Base-by-base conservation (phyloP, 805 yeast genomes). In the Saccharomycodes ludwigii region DNA sequence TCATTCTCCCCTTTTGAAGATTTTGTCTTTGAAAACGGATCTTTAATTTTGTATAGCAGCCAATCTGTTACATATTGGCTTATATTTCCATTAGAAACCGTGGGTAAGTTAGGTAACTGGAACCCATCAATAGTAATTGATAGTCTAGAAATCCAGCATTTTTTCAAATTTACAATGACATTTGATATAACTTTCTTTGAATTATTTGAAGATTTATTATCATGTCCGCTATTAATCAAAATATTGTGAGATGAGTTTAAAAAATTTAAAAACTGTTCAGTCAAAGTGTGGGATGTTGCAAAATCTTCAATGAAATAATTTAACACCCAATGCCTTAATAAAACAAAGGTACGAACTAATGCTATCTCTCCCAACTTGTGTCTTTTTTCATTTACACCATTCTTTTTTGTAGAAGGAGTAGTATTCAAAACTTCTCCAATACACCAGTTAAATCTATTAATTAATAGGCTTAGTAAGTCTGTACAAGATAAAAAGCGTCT, bases 221-320 rank as follows among this genome's bases (percentile, higher is more conserved):
- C 22, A 18, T 27, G 33, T 14, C 26, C 14, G 40, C 30, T 43
- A 23, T 29, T 50, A 44, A 19, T 34, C 13, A 19, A 36, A 40
- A 16, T 32, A 18, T 7, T 43, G 23, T 12, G 29, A 10, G 27
- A 21, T 10, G 37, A 57, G 48, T 70, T 65, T 24, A 73, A 40
- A 11, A 63, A 61, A 10, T 52, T 39, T 3, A 64, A 52, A 35
- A 73, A 65, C 16, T 52, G 42, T 15, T 44, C 40, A 33, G 85
- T 58, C 21, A 78, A 54, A 33, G 65, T 61, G 14, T 57, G 43
- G 29, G 69, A 63, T 11, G 68, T 54, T 17, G 77, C 59, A 50
- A 86, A 91, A 53, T 91, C 97, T 48, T 82, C 88, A 25, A 73
- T 66, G 46, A 84, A 91, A 52, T 82, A 86, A 53, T 86, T 88